phyloP scores from a whole-genome alignment of 2,329 filamentous ascomycete species.

The Harringtonia lauricola region DNA sequence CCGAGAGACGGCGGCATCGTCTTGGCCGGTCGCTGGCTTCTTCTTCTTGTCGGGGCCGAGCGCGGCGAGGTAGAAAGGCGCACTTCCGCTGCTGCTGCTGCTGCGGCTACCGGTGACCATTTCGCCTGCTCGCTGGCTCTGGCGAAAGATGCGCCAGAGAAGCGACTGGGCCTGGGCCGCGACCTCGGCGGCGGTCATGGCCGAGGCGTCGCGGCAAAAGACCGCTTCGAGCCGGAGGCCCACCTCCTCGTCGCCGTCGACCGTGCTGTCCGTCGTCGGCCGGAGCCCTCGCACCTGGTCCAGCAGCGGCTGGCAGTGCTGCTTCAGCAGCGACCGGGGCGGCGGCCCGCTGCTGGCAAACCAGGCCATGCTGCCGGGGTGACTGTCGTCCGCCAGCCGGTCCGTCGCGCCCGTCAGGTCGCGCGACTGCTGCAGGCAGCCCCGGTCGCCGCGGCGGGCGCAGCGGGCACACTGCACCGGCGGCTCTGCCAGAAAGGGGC shows the following conservation, averaged over 20 bases:
- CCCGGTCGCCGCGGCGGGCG: slow-evolving; percentile 1
- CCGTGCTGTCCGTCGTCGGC: not conserved
- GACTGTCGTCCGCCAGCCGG: not conserved
- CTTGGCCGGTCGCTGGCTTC: not conserved
- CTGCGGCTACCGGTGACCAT: not conserved
- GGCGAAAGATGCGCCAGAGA: not conserved
- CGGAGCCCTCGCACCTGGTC: not conserved
- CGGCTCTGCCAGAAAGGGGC: slow-evolving; percentile 5
- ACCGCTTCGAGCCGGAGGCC: slow-evolving; percentile 5
- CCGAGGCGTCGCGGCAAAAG: slow-evolving; percentile 8
- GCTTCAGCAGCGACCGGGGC: slow-evolving; percentile 8
- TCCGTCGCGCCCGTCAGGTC: slow-evolving; percentile 3
- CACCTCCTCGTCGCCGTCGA: not conserved
- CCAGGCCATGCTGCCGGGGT: slow-evolving; percentile 1
- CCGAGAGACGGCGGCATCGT: not conserved
- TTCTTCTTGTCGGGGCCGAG: not conserved
- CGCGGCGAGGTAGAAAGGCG: not conserved
- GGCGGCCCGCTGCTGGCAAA: slow-evolving; percentile 11
- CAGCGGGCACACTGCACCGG: slow-evolving; percentile 9
- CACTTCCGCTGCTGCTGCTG: not conserved
- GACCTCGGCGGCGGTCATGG: slow-evolving; percentile 1
- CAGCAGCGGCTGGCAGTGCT: slow-evolving; percentile 5
- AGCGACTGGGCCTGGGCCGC: slow-evolving; percentile 1
- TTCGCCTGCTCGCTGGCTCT: not conserved
- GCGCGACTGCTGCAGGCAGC: slow-evolving; percentile 10